These are phyloP conservation scores for Tanozyma kutaoensis DNA, from an alignment of 805 yeast species.

Conservation along the genomic window DNA sequence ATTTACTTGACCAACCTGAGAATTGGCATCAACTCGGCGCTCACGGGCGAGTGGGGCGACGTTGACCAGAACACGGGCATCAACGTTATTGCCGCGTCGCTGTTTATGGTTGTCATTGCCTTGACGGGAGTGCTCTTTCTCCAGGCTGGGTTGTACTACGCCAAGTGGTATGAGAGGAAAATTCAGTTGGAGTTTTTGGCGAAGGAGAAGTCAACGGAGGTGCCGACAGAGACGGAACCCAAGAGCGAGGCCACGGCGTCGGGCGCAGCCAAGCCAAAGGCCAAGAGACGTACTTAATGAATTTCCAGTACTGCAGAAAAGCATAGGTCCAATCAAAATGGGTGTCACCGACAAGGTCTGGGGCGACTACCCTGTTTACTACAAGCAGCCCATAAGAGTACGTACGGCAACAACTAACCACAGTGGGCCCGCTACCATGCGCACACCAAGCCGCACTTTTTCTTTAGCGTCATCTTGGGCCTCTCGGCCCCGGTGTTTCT, in stretches of 20 bases:
- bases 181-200: constrained; percentile 18
- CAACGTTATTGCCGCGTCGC: constrained; percentile 85
- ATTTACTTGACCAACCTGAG: constrained; percentile 79
- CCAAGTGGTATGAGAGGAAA: constrained; percentile 43
- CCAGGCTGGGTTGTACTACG: constrained; percentile 85
- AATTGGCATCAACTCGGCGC: constrained; percentile 61
- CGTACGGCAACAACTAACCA: constrained; percentile 13
- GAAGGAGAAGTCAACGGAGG: constrained; percentile 12
- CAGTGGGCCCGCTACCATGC: constrained; percentile 68
- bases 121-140: constrained; percentile 70
- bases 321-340: too few relatives aligned
- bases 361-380: constrained; percentile 44
- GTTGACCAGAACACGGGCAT: constrained; percentile 77
- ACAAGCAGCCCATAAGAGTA: constrained; percentile 51
- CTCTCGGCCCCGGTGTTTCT: constrained; percentile 54
- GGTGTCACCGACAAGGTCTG: constrained; percentile 21
- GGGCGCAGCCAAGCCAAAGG: too few relatives aligned
- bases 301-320: too few relatives aligned
- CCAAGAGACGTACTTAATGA: too few relatives aligned
- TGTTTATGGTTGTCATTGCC: constrained; percentile 58
- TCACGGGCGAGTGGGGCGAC: constrained; percentile 83
- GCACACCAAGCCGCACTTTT: constrained; percentile 63
- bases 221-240: too few relatives aligned
- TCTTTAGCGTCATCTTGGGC: constrained; percentile 53
- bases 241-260: too few relatives aligned